A percentile compares a stretch with the other conserved stretches of the same genome.
phyloP scores from a whole-genome alignment of 768 basidiomycete species.

The Pulveroboletus frians region DNA sequence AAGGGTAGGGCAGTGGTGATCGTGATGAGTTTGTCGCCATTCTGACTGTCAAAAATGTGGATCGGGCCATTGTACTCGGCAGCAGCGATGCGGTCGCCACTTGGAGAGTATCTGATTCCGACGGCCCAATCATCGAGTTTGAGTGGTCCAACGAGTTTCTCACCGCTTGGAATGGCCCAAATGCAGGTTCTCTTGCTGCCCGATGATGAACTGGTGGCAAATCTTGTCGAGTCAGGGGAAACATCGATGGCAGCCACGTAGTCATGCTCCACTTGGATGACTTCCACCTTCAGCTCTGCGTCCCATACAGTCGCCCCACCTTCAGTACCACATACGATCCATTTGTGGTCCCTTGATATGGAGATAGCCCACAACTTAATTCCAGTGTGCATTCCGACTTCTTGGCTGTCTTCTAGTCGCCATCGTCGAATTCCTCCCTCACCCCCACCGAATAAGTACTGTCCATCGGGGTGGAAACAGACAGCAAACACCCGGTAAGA shows the following conservation, averaged over 20 bases:
- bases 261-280: background rate
- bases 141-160: background rate
- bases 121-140: fast-evolving
- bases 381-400: background rate
- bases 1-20: background rate
- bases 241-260: background rate
- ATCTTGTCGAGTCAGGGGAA: background rate
- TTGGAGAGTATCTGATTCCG: background rate
- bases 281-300: background rate
- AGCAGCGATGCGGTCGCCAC: background rate
- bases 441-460: background rate
- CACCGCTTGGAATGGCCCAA: background rate
- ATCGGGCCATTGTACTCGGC: fast-evolving
- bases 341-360: background rate
- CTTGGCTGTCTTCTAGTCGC: background rate
- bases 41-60: background rate
- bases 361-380: background rate
- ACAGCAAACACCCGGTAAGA: background rate
- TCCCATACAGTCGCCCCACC: background rate
- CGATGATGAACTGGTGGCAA: background rate
- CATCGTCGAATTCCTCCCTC: background rate
- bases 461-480: background rate
- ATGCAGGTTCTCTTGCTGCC: background rate
- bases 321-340: background rate
- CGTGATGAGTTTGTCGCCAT: background rate